Conservation (phyloP, 2,329 filamentous ascomycete genomes). For the Hysterium pulicare region DNA sequence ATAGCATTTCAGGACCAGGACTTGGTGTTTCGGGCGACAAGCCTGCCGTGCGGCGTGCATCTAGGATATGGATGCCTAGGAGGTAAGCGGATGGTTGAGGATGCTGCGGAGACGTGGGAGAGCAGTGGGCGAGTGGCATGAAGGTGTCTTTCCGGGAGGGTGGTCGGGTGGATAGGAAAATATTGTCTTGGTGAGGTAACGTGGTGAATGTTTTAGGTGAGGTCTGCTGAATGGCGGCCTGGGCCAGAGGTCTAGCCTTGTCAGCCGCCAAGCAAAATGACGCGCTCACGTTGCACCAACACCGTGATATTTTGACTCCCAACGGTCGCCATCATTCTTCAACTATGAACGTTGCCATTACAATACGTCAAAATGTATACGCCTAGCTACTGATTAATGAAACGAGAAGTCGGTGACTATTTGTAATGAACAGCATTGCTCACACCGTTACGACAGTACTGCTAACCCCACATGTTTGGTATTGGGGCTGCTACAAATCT, state of each 20-base stretch:
- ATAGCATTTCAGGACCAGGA: conserved; percentile 93
- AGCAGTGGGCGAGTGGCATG: background rate
- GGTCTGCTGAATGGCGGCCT: background rate
- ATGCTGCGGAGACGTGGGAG: background rate
- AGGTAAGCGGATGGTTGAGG: background rate
- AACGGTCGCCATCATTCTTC: background rate
- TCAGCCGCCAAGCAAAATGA: background rate
- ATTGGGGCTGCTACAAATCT: background rate
- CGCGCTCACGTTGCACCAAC: background rate
- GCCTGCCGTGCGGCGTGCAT: conserved; percentile 60
- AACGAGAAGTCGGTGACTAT: too few species aligned
- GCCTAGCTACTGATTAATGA: too few species aligned
- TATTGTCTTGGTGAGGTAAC: background rate
- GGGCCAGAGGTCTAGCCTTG: background rate
- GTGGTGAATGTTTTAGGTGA: background rate
- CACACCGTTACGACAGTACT: too few species aligned
- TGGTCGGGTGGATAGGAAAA: background rate
- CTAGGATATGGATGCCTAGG: conserved; percentile 5
- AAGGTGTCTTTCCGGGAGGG: background rate
- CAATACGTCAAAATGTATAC: background rate
- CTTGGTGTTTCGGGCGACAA: conserved; percentile 90
- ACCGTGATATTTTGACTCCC: background rate
- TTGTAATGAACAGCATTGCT: too few species aligned
- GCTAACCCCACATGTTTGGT: background rate
- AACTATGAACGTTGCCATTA: background rate